Percentiles rank a stretch among this genome's conserved stretches.
These are phyloP conservation scores for Cystobasidium ongulense DNA, from an alignment of 768 basidiomycete genomes.

Conservation along the genomic window DNA sequence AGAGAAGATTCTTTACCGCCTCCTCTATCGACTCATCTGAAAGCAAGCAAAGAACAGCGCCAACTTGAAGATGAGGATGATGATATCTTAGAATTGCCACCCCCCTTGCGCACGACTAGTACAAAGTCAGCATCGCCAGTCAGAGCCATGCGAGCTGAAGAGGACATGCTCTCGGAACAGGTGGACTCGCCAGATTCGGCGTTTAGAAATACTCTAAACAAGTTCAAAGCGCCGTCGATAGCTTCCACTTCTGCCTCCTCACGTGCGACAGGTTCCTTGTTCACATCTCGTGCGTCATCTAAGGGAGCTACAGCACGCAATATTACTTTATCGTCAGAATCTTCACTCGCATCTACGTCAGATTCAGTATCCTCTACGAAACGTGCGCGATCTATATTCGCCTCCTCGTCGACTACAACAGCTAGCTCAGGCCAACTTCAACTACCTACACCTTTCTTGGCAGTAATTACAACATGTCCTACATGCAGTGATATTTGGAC, in stretches of 20 bases:
- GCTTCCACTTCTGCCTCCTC: background rate
- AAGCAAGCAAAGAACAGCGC: no score
- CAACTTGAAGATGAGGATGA: constrained; percentile 31
- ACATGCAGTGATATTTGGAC: constrained; percentile 14
- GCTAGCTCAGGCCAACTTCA: background rate
- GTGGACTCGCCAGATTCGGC: background rate
- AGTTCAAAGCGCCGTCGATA: constrained; percentile 1
- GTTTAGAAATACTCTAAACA: background rate
- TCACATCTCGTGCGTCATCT: background rate
- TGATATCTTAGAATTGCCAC: constrained; percentile 19
- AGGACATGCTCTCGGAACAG: background rate
- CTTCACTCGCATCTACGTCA: background rate
- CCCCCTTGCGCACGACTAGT: background rate
- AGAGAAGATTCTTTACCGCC: background rate
- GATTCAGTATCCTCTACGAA: background rate
- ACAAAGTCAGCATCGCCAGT: background rate
- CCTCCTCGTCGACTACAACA: background rate
- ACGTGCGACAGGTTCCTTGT: background rate
- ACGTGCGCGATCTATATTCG: background rate
- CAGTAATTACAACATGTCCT: constrained; percentile 5
- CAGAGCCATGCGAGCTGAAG: background rate
- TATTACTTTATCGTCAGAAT: constrained; percentile 1
- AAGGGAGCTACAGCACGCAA: background rate
- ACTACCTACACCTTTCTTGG: constrained; percentile 12
- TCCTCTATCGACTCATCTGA: no score